Percentiles rank a stretch among this genome's conserved stretches.
Conservation (phyloP, 768 basidiomycete species). For the Boletus sp. region DNA sequence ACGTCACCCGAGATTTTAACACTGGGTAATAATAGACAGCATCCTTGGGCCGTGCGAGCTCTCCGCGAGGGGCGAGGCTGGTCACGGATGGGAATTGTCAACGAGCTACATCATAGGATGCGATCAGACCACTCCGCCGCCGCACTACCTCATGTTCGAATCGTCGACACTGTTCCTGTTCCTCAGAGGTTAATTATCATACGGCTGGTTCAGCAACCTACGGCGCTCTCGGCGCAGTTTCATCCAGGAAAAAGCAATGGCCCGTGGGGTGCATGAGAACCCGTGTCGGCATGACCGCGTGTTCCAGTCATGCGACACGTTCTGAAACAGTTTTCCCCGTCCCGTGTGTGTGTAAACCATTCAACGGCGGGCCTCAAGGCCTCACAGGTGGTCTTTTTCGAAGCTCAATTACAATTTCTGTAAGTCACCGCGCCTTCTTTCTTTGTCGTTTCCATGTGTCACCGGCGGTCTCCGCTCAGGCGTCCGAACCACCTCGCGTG, state of each 20-base stretch:
- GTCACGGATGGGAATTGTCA: background rate
- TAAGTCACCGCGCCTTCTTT: slow-evolving; percentile 12
- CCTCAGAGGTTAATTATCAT: background rate
- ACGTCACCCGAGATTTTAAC: background rate
- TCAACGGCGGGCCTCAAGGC: no score
- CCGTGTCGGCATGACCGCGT: background rate
- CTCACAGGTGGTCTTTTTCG: background rate
- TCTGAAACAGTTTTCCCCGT: slow-evolving; percentile 2
- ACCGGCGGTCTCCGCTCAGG: slow-evolving; percentile 1
- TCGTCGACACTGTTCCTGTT: background rate
- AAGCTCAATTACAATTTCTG: background rate
- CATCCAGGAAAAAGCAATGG: background rate
- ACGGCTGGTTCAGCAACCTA: background rate
- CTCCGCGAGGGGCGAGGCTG: background rate
- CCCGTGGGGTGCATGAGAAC: slow-evolving; percentile 1
- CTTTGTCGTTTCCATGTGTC: background rate
- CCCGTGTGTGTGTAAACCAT: no score
- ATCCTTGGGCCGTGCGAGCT: slow-evolving; percentile 3
- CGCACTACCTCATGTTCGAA: background rate
- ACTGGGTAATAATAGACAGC: background rate
- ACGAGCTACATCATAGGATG: background rate
- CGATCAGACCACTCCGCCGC: background rate
- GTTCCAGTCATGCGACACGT: slow-evolving; percentile 8
- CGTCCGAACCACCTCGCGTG: background rate
- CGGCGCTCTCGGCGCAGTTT: background rate